Evolutionary conservation across 345 rosid genomes (phyloP).

Genomic region (Murraya koenigii): DNA sequence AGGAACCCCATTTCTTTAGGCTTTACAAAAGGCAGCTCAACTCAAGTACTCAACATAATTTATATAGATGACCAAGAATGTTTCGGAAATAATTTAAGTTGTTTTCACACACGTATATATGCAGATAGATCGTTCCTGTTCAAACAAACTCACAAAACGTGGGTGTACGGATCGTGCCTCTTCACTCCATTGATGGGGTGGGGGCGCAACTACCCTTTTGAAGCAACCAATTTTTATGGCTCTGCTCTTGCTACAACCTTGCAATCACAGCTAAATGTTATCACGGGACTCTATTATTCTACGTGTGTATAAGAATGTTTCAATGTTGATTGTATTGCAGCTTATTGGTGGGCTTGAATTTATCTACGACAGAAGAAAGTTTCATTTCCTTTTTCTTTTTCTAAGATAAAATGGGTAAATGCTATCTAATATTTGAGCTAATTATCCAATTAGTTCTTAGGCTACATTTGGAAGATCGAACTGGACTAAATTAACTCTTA

Average conservation of each 20-base stretch:
- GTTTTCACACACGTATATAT: too few species aligned
- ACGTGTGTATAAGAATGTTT: background rate
- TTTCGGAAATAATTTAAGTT: background rate
- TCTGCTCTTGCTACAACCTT: background rate
- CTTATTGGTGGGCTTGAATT: background rate
- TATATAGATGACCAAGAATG: background rate
- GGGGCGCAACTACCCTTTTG: background rate
- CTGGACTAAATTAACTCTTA: too few species aligned
- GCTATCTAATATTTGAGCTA: too few species aligned
- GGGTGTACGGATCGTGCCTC: background rate
- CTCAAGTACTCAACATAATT: background rate
- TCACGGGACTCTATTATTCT: background rate
- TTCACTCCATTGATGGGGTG: constrained; percentile 21
- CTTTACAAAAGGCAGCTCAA: constrained; percentile 5
- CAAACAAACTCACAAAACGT: background rate
- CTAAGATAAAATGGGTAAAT: too few species aligned
- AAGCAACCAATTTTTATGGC: constrained; percentile 1
- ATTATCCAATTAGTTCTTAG: too few species aligned
- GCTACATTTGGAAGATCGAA: too few species aligned
- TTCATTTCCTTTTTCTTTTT: background rate
- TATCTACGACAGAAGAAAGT: background rate
- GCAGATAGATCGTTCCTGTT: background rate
- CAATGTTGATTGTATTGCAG: background rate
- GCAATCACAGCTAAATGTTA: background rate
- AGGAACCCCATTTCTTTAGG: constrained; percentile 12